Base-by-base conservation (phyloP, 371 early-diverging fungal genomes). In the Mortierella sp. region DNA sequence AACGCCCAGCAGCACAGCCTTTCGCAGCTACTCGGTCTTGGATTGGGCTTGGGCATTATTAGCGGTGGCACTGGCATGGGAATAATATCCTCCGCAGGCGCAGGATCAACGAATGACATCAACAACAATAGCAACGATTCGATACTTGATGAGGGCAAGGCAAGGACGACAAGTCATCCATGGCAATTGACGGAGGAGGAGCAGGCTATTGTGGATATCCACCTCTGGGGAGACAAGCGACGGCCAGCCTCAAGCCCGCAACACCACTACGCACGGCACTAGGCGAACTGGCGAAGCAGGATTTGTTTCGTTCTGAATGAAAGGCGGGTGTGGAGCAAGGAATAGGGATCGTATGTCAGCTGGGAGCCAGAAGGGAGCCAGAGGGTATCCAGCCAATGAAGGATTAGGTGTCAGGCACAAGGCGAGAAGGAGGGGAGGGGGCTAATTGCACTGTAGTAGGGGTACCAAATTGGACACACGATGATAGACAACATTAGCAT, bases 111-210 rank as follows among this genome's bases (percentile, higher is more conserved):
- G 64, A 69, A 41, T 9, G 43, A 22, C 31, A 47, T 40, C 14
- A 16, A 11, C 37, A 10, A 9, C 16, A 45, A 40, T 19, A n/a
- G 11, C 11, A 16, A 43, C 10, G 10, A 19, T 31, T 19, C 31
- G 34, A 52, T 10, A 45, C 66, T 41, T 34, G 40, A 47, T 44
- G 24, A 26, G 37, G 53, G 16, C 45, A 43, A 55, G 19, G 8
- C 52, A 26, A 13, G 16, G 43, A 29, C 26, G 37, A 16, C 1
- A 52, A 26, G 11, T 14, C 65, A 41, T 7, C 65, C 43, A 43
- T 41, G 55, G 45, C 31, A 6, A 4, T 39, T 74, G 50, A 69
- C 75, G 14, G 31, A 64, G 9, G 69, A 68, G 50, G 75, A 74
- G 52, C 41, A 43, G 64, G 69, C 68, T 2, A 41, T 74, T 47